Base-by-base conservation (phyloP, 192 early-diverging fungal genomes). In the Cladochytrium replicatum region DNA sequence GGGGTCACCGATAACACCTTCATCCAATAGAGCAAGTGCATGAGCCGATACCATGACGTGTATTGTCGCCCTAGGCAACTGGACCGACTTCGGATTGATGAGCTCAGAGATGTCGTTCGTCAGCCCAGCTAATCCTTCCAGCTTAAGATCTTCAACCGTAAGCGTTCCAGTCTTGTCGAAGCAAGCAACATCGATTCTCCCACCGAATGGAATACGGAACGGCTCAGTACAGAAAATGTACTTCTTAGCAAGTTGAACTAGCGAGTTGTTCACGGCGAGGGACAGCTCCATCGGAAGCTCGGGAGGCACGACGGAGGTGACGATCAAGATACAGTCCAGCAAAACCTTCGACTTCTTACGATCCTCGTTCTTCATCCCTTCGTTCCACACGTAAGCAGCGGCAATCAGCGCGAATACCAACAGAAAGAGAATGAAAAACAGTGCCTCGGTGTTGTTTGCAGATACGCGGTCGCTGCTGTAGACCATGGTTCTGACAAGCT, bases 151-250 rank as follows among this genome's bases (percentile, higher is more conserved):
- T 64, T 96, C 93, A 46, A 86, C 86, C 1, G 97, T 99, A 57
- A 99, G 77, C 17, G 97, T 99, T 23, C 97, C 97, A 26, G 97
- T 99, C 73, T 99, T 99, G 67, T 99, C 97, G 52, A 99, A 97
- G 63, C 93, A 96, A 58, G 88, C 90, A 30, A 99, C 84, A 58
- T 98, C 94, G 40, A 99, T 71, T 61, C 86, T 86, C 40, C 97
- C 97, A 6, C 94, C 94, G 68, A 90, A 91, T 3, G 96, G 96
- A 67, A 99, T 99, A 54, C 96, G 87, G 88, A 99, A 99, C 15
- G 96, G 96, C 65, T 99, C 96, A 22, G 94, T 97, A 57, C 96
- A 99, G 68, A 86, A 99, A 34, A 95, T 87, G 41, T 71, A 80
- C 13, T 81, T 74, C 63, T 77, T 59, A 13, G 93, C 82, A 7